A percentile compares a stretch with the other conserved stretches of the same genome.
Conservation (phyloP, 1,284 basidiomycete species). For the Microbotryum saponariae region DNA sequence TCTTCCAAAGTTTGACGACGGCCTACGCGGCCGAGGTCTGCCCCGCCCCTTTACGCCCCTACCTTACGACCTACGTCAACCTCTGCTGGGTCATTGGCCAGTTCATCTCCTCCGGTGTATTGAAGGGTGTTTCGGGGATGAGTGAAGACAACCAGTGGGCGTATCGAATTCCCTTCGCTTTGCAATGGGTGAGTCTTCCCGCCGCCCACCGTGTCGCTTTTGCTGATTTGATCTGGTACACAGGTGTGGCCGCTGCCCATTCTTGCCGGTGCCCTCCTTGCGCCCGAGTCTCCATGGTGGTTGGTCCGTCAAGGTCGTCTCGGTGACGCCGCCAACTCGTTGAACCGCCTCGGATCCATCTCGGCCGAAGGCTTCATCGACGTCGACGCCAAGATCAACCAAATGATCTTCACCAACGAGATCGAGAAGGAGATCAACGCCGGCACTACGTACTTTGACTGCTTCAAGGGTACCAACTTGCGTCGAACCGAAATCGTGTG, state of each 20-base stretch:
- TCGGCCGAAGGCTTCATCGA: constrained; percentile 44
- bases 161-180: constrained; percentile 42
- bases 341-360: constrained; percentile 42
- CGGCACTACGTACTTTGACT: constrained; percentile 43
- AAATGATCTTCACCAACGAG: constrained; percentile 36
- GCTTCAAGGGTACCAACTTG: constrained; percentile 44
- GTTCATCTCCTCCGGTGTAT: constrained; percentile 44
- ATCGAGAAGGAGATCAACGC: constrained; percentile 40
- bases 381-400: constrained; percentile 40
- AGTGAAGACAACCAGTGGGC: constrained; percentile 31
- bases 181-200: constrained; percentile 42
- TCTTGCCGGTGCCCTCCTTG: too few relatives aligned
- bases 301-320: constrained; percentile 44
- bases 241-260: constrained; percentile 7
- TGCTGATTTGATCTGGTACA: too few relatives aligned
- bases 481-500: constrained; percentile 43
- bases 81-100: constrained; percentile 45
- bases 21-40: constrained; percentile 48
- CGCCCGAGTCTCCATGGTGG: not conserved
- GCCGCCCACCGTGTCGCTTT: too few relatives aligned
- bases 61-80: constrained; percentile 47
- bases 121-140: constrained; percentile 29
- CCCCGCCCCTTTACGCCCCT: constrained; percentile 45
- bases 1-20: constrained; percentile 45
- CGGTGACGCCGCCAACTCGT: constrained; percentile 44